Evolutionary conservation across 148 eudicot species (phyloP).

Genomic region (Rhododendron vialii): DNA sequence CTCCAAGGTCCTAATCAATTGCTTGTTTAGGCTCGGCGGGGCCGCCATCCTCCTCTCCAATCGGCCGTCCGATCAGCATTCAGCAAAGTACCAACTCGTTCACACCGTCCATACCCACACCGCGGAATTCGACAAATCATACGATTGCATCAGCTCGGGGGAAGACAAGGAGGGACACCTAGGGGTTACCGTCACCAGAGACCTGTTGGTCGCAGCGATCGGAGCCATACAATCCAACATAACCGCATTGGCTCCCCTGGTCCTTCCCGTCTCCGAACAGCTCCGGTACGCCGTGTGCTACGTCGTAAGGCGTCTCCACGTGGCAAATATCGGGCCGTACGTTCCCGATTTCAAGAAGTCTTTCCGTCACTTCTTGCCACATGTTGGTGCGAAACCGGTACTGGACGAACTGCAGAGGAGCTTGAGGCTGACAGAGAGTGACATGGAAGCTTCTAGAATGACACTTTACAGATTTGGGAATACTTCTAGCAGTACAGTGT

Average conservation of each 20-base stretch:
- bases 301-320: too few relatives aligned
- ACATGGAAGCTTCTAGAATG: conserved; percentile 34
- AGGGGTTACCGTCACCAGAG: conserved; percentile 27
- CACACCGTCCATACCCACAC: conserved; percentile 31
- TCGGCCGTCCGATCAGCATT: conserved; percentile 3
- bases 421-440: conserved; percentile 8
- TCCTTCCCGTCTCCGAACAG: conserved; percentile 33
- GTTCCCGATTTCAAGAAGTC: conserved; percentile 13
- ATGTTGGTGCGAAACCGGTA: conserved; percentile 23
- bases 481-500: conserved; percentile 17
- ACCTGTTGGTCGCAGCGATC: conserved; percentile 22
- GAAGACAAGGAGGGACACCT: conserved; percentile 27
- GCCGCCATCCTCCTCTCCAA: conserved; percentile 35
- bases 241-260: conserved; percentile 11
- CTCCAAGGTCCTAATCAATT: conserved; percentile 20
- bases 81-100: conserved; percentile 31
- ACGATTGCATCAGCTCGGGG: conserved; percentile 23
- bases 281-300: background rate
- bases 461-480: conserved; percentile 23
- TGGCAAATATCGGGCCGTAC: background rate
- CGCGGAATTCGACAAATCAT: conserved; percentile 21
- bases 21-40: conserved; percentile 31
- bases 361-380: conserved; percentile 20
- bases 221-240: conserved; percentile 23
- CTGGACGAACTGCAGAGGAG: conserved; percentile 20